Evolutionary conservation across 164 flowering plant genomes (phyloP), one percentile per base, ranked within the genome.

Genomic region (Magnolia changhungtana): DNA sequence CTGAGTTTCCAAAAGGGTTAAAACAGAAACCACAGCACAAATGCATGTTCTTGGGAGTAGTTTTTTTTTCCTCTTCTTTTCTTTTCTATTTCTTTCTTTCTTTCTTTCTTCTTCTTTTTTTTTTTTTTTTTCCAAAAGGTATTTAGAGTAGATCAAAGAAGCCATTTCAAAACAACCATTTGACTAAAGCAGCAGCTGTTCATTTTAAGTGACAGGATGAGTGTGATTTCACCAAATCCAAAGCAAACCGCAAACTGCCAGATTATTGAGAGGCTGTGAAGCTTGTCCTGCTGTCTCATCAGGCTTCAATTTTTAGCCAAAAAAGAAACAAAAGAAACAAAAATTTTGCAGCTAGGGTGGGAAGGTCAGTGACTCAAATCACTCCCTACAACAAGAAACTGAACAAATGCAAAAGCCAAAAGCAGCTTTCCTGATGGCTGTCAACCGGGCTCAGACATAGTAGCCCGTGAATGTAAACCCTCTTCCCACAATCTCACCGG

Each of bases 391-490:
- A 70, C 4, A 70, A 37, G 58, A 50, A 70, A 70, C 58, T 18
- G 11, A 50, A 29, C 10, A 29, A 68, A 70, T 21, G 58, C 55
- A 70, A 49, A 16, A 4, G 23, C 21, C 52, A 29, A 70, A 37
- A 70, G 49, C 52, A 49, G 58, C 58, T 70, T 19, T 49, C 27
- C 24, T 70, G 4, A 50, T 27, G 20, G 49, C 2, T 7, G 61
- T 55, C 61, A 16, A 55, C n/a, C 27, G 23, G 16, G 20, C 24
- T 78, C 73, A 78, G 19, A 69, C 72, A 61, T 78, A 73, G 67
- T 78, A 78, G 63, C 80, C 80, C 2, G 80, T 78, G 73, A 78
- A 73, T 55, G 80, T 78, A 52, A 78, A 78, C 13, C 80, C 80
- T 74, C 80, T 78, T 21, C 80, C 80, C 16, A 78, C 73, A 16